Evolutionary conservation across 768 basidiomycete genomes (phyloP), one percentile per base, ranked within the genome.

Genomic region (Panaeolus cyanescens): DNA sequence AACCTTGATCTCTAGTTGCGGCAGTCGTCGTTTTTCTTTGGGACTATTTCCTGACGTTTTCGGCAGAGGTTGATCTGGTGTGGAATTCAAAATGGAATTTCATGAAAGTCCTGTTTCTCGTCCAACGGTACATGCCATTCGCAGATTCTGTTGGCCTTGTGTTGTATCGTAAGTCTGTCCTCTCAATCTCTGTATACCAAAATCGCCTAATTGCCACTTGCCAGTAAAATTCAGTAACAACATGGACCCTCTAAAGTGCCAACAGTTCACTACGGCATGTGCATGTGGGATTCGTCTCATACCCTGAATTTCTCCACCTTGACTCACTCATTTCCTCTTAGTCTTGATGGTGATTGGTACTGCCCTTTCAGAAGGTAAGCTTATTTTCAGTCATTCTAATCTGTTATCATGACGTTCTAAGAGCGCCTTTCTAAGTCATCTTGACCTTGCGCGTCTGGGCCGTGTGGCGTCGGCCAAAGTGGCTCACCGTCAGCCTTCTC

Each of bases 371-470:
- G 45, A 50, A 50, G 28, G 45, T 20, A 20, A 50, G 45, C 30
- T 50, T 30, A 20, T 50, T 28, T 9, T 15, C n/a, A n/a, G n/a
- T 28, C 12, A 28, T 10, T 1, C 9, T 5, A 13, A 25, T 28
- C 3, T 6, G 4, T 25, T 25, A 8, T 25, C 10, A 7, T 12
- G 0, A 8, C 6, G 7, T 25, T 28, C 30, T 12, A 50, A 13
- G 13, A 12, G 25, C 15, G 3, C 45, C 30, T 50, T 8, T 13
- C 15, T 5, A n/a, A 70, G 69, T 70, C 31, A 65, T 70, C 33
- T 53, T 70, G 22, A 63, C 61, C 9, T 54, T 68, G 19, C 65
- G 69, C 3, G 63, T 61, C 15, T 70, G 69, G 69, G 67, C 69
- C 1, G 57, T 70, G 5, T 70, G 69, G 65, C 59, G 66, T 33